Evolutionary conservation across 345 rosid genomes (phyloP).

Genomic region (Hirschfeldia incana): DNA sequence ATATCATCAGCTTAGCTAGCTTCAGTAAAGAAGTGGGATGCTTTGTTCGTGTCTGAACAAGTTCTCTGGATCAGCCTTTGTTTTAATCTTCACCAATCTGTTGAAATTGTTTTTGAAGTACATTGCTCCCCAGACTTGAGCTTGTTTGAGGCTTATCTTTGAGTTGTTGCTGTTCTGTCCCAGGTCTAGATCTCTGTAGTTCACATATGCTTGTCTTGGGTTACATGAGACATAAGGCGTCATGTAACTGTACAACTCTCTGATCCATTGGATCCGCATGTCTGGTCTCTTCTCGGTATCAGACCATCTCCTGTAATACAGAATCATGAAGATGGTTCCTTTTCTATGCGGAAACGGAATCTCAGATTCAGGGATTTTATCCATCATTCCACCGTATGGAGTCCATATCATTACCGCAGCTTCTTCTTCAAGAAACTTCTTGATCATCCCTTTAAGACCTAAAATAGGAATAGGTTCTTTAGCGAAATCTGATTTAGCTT

Average conservation of each 20-base stretch:
- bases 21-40: conserved; percentile 7
- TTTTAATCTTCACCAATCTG: conserved; percentile 40
- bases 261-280: conserved; percentile 44
- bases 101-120: conserved; percentile 43
- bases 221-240: conserved; percentile 55
- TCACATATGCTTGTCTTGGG: conserved; percentile 60
- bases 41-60: conserved; percentile 47
- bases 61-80: conserved; percentile 45
- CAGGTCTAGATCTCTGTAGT: conserved; percentile 69
- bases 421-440: background rate
- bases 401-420: conserved; percentile 37
- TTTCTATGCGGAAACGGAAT: conserved; percentile 65
- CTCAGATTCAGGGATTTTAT: conserved; percentile 42
- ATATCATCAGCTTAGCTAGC: background rate
- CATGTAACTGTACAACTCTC: conserved; percentile 52
- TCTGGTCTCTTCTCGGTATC: conserved; percentile 23
- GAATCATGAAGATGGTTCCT: conserved; percentile 49
- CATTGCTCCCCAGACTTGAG: conserved; percentile 46
- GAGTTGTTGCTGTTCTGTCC: conserved; percentile 45
- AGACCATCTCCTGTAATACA: conserved; percentile 27
- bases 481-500: conserved; percentile 39
- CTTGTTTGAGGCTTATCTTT: conserved; percentile 29
- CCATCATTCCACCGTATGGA: conserved; percentile 74
- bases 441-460: conserved; percentile 3
- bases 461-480: conserved; percentile 2